phyloP scores from a whole-genome alignment of 202 grass and related monocot species.

The Zoysia matrella region DNA sequence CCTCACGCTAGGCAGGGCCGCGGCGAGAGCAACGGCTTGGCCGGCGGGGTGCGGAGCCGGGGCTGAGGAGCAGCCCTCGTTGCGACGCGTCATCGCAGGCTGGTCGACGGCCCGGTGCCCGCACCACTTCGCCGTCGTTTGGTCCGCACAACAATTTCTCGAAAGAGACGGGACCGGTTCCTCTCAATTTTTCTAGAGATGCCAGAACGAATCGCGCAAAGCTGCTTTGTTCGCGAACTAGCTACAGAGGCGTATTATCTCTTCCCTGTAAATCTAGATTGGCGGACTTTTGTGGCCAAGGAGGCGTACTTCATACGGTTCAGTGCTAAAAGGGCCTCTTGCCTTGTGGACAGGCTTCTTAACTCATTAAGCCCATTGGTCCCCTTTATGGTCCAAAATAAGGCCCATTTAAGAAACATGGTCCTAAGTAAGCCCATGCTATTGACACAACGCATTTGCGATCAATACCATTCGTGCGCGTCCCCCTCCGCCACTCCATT shows the following conservation, averaged over 20 bases:
- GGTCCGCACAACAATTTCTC: background rate
- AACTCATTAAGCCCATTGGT: background rate
- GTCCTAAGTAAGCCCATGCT: background rate
- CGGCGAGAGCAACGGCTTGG: background rate
- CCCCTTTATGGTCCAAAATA: background rate
- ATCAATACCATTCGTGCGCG: background rate
- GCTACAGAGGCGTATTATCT: background rate
- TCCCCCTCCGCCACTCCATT: background rate
- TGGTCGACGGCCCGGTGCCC: background rate
- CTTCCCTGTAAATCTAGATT: background rate
- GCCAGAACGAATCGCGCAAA: slow-evolving; percentile 8
- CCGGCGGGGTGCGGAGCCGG: background rate
- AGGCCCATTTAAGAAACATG: slow-evolving; percentile 14
- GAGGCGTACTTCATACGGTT: background rate
- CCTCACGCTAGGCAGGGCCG: slow-evolving; percentile 49
- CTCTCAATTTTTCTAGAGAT: slow-evolving; percentile 13
- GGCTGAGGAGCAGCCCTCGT: slow-evolving; percentile 17
- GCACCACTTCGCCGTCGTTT: background rate
- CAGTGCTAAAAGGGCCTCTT: background rate
- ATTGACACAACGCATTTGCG: background rate
- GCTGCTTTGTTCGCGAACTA: background rate
- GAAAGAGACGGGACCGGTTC: slow-evolving; percentile 1
- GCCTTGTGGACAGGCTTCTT: background rate
- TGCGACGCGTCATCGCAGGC: slow-evolving; percentile 3
- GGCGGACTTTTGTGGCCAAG: background rate